These are phyloP conservation scores for Colletotrichum costaricense DNA, from an alignment of 2,329 filamentous ascomycete genomes.

Conservation along the genomic window DNA sequence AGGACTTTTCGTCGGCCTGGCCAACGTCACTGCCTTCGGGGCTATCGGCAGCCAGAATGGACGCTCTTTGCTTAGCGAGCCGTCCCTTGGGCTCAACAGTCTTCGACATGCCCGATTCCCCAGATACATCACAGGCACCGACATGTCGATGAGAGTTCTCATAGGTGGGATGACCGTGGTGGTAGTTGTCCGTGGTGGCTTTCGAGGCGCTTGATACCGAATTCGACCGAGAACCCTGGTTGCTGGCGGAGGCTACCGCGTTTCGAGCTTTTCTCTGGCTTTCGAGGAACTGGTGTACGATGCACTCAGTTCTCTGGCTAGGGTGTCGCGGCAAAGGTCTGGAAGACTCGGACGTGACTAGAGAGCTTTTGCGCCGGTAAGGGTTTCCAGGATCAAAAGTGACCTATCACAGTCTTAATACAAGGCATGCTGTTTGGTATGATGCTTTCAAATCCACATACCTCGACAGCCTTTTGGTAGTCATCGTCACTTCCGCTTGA, in stretches of 20 bases:
- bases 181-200: slow-evolving; percentile 34
- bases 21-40: slow-evolving; percentile 57
- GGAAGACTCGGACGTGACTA: slow-evolving; percentile 63
- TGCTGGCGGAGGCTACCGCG: slow-evolving; percentile 38
- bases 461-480: slow-evolving; percentile 60
- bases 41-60: slow-evolving; percentile 64
- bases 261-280: slow-evolving; percentile 57
- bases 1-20: slow-evolving; percentile 67
- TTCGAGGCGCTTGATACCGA: slow-evolving; percentile 29
- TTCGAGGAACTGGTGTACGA: slow-evolving; percentile 74
- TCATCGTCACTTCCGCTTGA: slow-evolving; percentile 65
- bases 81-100: slow-evolving; percentile 52
- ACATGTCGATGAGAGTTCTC: slow-evolving; percentile 33
- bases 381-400: slow-evolving; percentile 71
- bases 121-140: slow-evolving; percentile 39
- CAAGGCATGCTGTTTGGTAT: background rate
- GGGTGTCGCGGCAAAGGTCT: slow-evolving; percentile 48
- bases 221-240: slow-evolving; percentile 38
- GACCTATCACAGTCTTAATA: slow-evolving; percentile 54
- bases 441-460: slow-evolving; percentile 41
- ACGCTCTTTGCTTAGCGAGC: slow-evolving; percentile 72
- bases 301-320: slow-evolving; percentile 64
- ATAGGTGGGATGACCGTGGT: slow-evolving; percentile 44
- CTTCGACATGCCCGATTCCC: slow-evolving; percentile 42
- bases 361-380: slow-evolving; percentile 74